Base-by-base conservation (phyloP, 2,329 filamentous ascomycete species). In the Aulographum hederae region DNA sequence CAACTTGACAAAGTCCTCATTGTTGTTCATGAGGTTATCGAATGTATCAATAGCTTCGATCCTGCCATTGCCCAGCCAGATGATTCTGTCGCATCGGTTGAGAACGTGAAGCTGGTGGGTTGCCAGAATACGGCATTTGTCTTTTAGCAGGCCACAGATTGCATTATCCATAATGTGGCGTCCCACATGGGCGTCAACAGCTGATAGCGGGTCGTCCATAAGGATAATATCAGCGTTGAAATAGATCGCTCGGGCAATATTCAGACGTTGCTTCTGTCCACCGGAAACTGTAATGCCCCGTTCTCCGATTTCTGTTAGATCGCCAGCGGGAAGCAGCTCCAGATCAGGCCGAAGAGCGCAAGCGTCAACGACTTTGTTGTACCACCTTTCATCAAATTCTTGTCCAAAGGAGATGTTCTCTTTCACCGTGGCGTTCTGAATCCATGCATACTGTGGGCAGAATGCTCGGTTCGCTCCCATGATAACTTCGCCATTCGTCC, bases 361-460 rank as follows among this genome's bases (percentile, higher is more conserved):
- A 6, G 82, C 81, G 48, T 78, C 68, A 19, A 93, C 64, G n/a
- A 93, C 84, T 32, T 78, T 57, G 28, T 76, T 66, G 46, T 93
- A 92, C 85, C 86, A 93, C 3, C 60, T 57, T 35, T 65, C 65
- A 32, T 92, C 65, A 37, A 42, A 69, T 49, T 65, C 60, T 63
- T 82, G 86, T 8, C 86, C 86, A 45, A 95, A 95, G 0, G 82
- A 55, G 36, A 98, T 92, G 45, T 98, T 98, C 20, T 93, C 72
- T 38, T 72, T 73, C 3, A 95, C 68, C 1, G 77, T 80, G 0
- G 82, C 67, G 46, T 95, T 95, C 48, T 95, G 86, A 30, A 98
- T 93, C 89, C 89, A 98, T 0, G 89, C 81, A 46, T 93, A 93
- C 48, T 98, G 86, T 0, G 86, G 86, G 41, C 89, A 95, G 45